Base-by-base conservation (phyloP, 1,284 basidiomycete species). In the Schizophyllum commune region DNA sequence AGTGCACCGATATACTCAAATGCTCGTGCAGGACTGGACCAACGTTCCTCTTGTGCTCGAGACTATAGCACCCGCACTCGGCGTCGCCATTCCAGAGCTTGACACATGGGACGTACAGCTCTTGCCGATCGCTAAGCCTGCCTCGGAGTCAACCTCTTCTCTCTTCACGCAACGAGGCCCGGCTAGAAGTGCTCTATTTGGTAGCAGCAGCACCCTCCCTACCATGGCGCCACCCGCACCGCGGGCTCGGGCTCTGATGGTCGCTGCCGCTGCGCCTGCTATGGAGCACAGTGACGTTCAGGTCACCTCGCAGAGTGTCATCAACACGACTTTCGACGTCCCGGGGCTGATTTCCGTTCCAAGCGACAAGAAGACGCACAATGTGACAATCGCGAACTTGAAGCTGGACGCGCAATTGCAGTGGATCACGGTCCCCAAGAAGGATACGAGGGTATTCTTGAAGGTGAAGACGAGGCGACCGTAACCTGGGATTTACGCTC, bases 261-360 rank as follows among this genome's bases (percentile, higher is more conserved):
- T n/a, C n/a, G n/a, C n/a, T n/a, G 1, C 56, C 17, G 57, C 57
- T 9, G 54, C 19, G 8, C 58, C 53, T 9, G 53, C 22, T 3
- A 65, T 67, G 62, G 17, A 19, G n/a, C 21, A 59, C 60, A 11
- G 53, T 1, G 57, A 55, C 0, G 55, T 67, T 2, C 27, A 52
- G 0, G 69, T 75, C 27, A 62, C 65, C 0, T 73, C 72, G 0
- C 69, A 66, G 34, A 71, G 71, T n/a, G 68, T 69, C 20, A 61
- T 75, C 32, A 75, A 64, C 57, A 72, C 74, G 5, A 75, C 73
- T 0, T 76, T 74, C 66, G 64, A 64, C 5, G 69, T 77, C 5
- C 73, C 74, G 1, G 75, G 74, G 1, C 53, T 69, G 22, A 70
- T 71, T 2, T 71, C 64, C 19, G 68, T 75, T 13, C 72, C 74